Base-by-base conservation (phyloP, 768 basidiomycete species). In the Lactarius tabidus region DNA sequence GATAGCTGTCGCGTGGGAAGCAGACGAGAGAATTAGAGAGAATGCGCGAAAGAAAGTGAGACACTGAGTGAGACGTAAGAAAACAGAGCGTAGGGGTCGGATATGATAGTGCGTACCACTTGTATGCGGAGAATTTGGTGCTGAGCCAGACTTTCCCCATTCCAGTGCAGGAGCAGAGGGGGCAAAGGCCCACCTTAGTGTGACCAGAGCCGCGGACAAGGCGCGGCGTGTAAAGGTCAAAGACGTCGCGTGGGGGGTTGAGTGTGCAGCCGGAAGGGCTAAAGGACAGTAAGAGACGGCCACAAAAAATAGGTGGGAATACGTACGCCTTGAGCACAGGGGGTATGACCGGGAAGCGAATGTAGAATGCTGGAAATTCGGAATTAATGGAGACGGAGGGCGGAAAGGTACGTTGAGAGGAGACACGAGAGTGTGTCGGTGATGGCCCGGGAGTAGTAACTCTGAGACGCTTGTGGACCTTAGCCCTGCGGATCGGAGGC, bases 61-160 rank as follows among this genome's bases (percentile, higher is more conserved):
- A 63, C 62, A 56, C 70, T 70, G 57, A 33, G 35, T 3, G 4
- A 9, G n/a, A 29, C 28, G 48, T 59, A 41, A 66, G 62, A 18
- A 36, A 28, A 31, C 14, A 20, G 38, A 31, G 1, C 20, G 56
- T 0, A 6, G 29, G 14, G 14, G 31, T 15, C 28, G 39, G 10
- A 14, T 36, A 31, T 6, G 29, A 31, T 48, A 23, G 12, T 28
- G 80, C 82, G 18, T 64, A 87, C 88, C 78, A 91, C 90, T 92
- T 91, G 78, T 85, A 91, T 23, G 90, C 90, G 17, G 87, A 89
- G 71, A 88, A 86, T 69, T 91, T 91, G 84, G 85, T 91, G 2
- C 85, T 83, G 38, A 91, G 74, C 91, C 91, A 93, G 43, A 80
- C 79, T 70, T 82, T 84, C 3, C 82, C 83, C 62, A 82, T 82